Evolutionary conservation across 331 rosid genomes (phyloP).

Genomic region (Cydonia oblonga): DNA sequence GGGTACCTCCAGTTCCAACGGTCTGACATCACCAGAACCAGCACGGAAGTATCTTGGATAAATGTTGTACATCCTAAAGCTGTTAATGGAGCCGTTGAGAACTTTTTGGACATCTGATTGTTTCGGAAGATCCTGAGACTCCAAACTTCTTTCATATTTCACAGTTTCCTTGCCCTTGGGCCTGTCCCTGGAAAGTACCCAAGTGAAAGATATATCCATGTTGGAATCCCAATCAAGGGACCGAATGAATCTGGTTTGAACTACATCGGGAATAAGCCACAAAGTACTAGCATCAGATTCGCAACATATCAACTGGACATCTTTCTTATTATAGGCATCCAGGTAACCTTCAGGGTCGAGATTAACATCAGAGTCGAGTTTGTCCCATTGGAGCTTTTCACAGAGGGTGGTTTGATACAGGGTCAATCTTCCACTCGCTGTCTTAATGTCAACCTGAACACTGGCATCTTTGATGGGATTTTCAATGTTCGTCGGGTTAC

Average conservation of each 20-base stretch:
- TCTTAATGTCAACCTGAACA: slow-evolving; percentile 77
- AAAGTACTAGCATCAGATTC: slow-evolving; percentile 88
- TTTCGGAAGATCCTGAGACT: slow-evolving; percentile 46
- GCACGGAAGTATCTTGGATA: slow-evolving; percentile 76
- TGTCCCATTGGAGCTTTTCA: slow-evolving; percentile 58
- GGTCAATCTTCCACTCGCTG: slow-evolving; percentile 70
- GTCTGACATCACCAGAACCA: slow-evolving; percentile 80
- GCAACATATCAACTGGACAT: slow-evolving; percentile 88
- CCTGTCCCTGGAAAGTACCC: slow-evolving; percentile 75
- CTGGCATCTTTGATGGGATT: slow-evolving; percentile 94
- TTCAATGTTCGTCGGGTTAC: slow-evolving; percentile 95
- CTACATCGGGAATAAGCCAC: slow-evolving; percentile 87
- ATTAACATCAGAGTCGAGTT: slow-evolving; percentile 31
- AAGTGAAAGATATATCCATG: slow-evolving; percentile 56
- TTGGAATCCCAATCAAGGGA: slow-evolving; percentile 56
- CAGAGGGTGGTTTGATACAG: slow-evolving; percentile 87
- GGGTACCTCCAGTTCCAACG: slow-evolving; percentile 65
- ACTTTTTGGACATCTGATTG: slow-evolving; percentile 66
- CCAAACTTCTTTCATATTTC: slow-evolving; percentile 33
- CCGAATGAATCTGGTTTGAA: slow-evolving; percentile 51
- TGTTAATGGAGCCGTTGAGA: slow-evolving; percentile 66
- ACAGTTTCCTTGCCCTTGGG: slow-evolving; percentile 90
- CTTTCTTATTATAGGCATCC: slow-evolving; percentile 62
- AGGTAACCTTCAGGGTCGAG: slow-evolving; percentile 56
- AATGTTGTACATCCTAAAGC: slow-evolving; percentile 56